Conservation (phyloP, 2,329 filamentous ascomycete species). For the Emydomyces testavorans region DNA sequence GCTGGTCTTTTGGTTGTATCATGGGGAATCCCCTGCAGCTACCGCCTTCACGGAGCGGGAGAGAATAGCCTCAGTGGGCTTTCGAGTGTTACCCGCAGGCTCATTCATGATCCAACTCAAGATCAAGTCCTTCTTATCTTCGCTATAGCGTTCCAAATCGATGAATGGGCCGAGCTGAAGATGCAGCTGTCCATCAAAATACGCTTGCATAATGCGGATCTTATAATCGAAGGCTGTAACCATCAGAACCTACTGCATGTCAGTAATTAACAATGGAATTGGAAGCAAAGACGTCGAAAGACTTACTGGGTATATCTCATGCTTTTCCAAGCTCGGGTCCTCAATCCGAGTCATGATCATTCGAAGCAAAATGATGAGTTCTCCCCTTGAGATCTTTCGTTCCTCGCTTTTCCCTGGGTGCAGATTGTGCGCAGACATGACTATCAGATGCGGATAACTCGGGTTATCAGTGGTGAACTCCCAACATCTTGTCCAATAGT, state of each 20-base stretch:
- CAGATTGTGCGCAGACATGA: background rate
- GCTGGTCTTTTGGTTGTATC: background rate
- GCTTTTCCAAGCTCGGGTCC: background rate
- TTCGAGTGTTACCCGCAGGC: background rate
- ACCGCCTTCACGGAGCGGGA: too few species aligned
- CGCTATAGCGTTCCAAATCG: background rate
- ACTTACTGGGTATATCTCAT: background rate
- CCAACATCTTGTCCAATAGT: background rate
- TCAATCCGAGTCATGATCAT: background rate
- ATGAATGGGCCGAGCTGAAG: background rate
- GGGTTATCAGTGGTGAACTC: background rate
- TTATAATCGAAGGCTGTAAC: background rate
- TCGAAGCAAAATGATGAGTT: background rate
- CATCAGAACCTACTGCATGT: background rate
- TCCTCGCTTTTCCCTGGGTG: background rate
- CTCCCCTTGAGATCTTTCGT: background rate
- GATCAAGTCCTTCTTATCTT: background rate
- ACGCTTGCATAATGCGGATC: background rate
- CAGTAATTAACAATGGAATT: too few species aligned
- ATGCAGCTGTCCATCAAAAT: slow-evolving; percentile 1
- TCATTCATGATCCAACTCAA: background rate
- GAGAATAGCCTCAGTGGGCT: background rate
- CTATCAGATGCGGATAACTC: too few species aligned
- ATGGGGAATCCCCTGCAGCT: too few species aligned
- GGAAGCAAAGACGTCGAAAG: background rate